These are phyloP conservation scores for Pugionium cornutum DNA, from an alignment of 345 rosid species.

Conservation along the genomic window DNA sequence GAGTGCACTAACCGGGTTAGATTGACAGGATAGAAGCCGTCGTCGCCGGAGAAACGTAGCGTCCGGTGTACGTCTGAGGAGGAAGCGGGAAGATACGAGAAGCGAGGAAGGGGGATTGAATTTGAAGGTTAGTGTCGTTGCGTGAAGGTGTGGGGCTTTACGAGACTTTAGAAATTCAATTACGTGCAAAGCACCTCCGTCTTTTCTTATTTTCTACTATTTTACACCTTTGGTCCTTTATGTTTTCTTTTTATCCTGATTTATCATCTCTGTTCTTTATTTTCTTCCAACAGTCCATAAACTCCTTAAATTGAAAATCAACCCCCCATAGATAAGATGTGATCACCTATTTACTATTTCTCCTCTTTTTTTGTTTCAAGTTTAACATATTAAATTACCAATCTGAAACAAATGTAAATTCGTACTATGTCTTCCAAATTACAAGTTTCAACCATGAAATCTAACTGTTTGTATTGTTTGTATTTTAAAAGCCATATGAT, in stretches of 20 bases:
- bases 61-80: slow-evolving; percentile 3
- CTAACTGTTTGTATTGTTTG: too few relatives aligned
- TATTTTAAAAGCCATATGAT: too few relatives aligned
- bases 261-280: too few relatives aligned
- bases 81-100: slow-evolving; percentile 40
- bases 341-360: too few relatives aligned
- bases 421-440: too few relatives aligned
- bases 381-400: too few relatives aligned
- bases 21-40: not conserved
- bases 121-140: slow-evolving; percentile 33
- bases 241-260: not conserved
- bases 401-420: too few relatives aligned
- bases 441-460: too few relatives aligned
- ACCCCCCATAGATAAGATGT: too few relatives aligned
- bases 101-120: slow-evolving; percentile 19
- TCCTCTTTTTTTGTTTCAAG: too few relatives aligned
- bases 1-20: slow-evolving; percentile 10
- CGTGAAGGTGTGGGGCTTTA: slow-evolving; percentile 8
- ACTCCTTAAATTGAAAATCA: too few relatives aligned
- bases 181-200: slow-evolving; percentile 32
- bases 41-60: slow-evolving; percentile 28
- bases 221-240: slow-evolving; percentile 4
- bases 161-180: slow-evolving; percentile 20
- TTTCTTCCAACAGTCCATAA: too few relatives aligned
- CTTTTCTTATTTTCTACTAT: not conserved